These are phyloP conservation scores for Nemophila menziesii DNA, from an alignment of 257 asterid species.

Conservation along the genomic window DNA sequence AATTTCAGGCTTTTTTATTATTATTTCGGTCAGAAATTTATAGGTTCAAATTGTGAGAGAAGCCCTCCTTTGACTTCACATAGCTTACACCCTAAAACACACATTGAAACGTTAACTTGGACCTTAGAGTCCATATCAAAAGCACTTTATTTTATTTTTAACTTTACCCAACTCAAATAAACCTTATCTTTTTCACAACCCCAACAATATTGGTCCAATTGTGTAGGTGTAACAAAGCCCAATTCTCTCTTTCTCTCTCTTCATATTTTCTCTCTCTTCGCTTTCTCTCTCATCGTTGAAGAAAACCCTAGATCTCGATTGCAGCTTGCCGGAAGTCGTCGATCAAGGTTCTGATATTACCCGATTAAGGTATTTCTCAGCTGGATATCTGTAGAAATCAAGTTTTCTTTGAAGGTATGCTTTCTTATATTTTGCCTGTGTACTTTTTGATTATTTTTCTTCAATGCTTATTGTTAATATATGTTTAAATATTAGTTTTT, in stretches of 20 bases:
- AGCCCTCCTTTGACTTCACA: no score
- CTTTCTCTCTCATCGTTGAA: constrained; percentile 19
- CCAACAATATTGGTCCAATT: constrained; percentile 49
- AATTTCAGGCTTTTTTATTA: no score
- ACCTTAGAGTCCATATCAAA: constrained; percentile 87
- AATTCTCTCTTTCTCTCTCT: constrained; percentile 42
- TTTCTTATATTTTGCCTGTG: neutral
- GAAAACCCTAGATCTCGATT: constrained; percentile 72
- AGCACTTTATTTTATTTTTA: constrained; percentile 29
- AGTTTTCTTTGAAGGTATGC: constrained; percentile 11
- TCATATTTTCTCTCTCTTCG: constrained; percentile 10
- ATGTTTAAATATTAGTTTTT: no score
- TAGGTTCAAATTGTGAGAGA: no score
- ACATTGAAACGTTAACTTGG: constrained; percentile 30
- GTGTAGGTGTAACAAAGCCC: constrained; percentile 55
- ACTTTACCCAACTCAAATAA: constrained; percentile 24
- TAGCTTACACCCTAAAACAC: constrained; percentile 27
- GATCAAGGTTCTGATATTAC: constrained; percentile 20
- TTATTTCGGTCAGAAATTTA: no score
- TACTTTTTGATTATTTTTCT: neutral
- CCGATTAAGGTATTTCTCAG: neutral
- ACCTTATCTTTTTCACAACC: constrained; percentile 33
- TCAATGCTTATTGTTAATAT: no score
- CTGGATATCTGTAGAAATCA: neutral
- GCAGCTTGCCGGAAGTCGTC: constrained; percentile 27